phyloP scores from a whole-genome alignment of 1,284 basidiomycete species.

The Cryptococcus depauperatus region DNA sequence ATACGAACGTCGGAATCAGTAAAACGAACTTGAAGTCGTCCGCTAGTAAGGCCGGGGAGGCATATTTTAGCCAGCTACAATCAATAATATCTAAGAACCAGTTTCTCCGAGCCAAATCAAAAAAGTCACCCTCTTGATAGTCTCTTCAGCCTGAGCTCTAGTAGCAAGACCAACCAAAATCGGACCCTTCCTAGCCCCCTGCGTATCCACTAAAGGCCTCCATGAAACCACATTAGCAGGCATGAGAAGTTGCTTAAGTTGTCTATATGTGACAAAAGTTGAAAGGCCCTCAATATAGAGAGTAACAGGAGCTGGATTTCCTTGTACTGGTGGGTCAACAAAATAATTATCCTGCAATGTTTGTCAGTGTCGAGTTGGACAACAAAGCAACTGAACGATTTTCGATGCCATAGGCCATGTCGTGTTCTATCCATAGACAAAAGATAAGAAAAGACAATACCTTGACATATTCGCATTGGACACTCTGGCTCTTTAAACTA shows the following conservation, averaged over 20 bases:
- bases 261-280: slow-evolving; percentile 17
- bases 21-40: slow-evolving; percentile 30
- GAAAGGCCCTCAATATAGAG: slow-evolving; percentile 37
- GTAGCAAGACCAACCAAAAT: slow-evolving; percentile 30
- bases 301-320: slow-evolving; percentile 34
- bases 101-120: background rate
- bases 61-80: slow-evolving; percentile 25
- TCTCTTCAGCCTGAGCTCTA: slow-evolving; percentile 31
- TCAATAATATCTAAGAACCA: background rate
- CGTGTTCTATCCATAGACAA: background rate
- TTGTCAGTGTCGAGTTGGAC: background rate
- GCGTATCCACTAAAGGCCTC: slow-evolving; percentile 26
- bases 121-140: slow-evolving; percentile 24
- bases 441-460: too few species aligned
- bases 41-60: slow-evolving; percentile 19
- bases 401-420: too few species aligned
- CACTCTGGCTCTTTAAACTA: slow-evolving; percentile 10
- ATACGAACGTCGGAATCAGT: slow-evolving; percentile 35
- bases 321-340: slow-evolving; percentile 30
- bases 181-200: slow-evolving; percentile 28
- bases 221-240: slow-evolving; percentile 26
- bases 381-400: background rate
- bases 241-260: slow-evolving; percentile 19
- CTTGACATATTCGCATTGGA: slow-evolving; percentile 27
- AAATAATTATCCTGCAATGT: slow-evolving; percentile 29